phyloP scores from a whole-genome alignment of 495 filamentous ascomycete species.

The Aspergillus cavernicola region DNA sequence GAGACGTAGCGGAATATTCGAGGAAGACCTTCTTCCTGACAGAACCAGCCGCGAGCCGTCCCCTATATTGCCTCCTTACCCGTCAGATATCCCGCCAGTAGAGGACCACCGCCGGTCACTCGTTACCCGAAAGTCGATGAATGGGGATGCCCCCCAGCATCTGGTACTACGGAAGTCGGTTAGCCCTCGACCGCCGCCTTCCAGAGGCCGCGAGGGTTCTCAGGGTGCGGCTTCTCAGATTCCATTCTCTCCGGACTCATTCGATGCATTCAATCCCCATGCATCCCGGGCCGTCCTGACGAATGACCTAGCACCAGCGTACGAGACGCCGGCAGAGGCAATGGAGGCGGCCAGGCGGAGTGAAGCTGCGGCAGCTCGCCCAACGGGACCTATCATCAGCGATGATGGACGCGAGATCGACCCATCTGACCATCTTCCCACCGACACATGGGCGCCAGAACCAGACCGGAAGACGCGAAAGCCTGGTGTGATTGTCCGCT shows the following conservation, averaged over 20 bases:
- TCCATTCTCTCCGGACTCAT: slow-evolving; percentile 89
- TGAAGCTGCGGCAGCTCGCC: slow-evolving; percentile 32
- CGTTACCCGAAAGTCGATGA: slow-evolving; percentile 8
- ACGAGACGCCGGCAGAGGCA: slow-evolving; percentile 41
- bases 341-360: slow-evolving; percentile 34
- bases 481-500: slow-evolving; percentile 51
- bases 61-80: slow-evolving; percentile 23
- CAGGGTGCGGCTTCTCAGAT: slow-evolving; percentile 78
- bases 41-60: slow-evolving; percentile 22
- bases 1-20: slow-evolving; percentile 30
- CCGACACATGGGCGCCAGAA: slow-evolving; percentile 90
- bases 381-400: slow-evolving; percentile 63
- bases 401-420: slow-evolving; percentile 85
- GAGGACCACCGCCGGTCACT: slow-evolving; percentile 21
- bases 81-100: slow-evolving; percentile 34
- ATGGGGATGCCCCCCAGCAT: slow-evolving; percentile 3
- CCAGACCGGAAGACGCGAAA: slow-evolving; percentile 73
- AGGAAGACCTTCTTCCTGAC: slow-evolving; percentile 27
- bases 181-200: slow-evolving; percentile 15
- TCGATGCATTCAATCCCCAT: slow-evolving; percentile 41
- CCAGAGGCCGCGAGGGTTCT: slow-evolving; percentile 5
- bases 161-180: slow-evolving; percentile 14
- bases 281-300: slow-evolving; percentile 29
- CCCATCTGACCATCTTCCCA: slow-evolving; percentile 87
- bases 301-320: slow-evolving; percentile 34